Evolutionary conservation across 148 eudicot species (phyloP).

Genomic region (Cornus florida): DNA sequence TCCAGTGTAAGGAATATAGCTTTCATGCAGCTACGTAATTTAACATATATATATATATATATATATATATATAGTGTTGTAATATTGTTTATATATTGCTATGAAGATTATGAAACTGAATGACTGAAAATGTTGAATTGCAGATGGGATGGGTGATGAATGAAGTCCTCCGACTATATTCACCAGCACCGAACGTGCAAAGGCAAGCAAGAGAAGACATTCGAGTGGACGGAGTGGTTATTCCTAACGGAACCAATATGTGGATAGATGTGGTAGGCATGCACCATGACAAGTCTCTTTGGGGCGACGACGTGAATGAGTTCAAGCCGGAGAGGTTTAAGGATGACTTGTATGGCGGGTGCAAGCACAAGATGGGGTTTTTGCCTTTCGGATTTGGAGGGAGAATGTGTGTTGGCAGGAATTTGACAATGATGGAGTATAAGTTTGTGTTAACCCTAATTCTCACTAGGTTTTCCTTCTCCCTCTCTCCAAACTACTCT

Average conservation of each 20-base stretch:
- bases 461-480: conserved; percentile 58
- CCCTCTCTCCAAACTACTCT: conserved; percentile 55
- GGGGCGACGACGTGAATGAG: conserved; percentile 78
- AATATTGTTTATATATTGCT: background rate
- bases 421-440: conserved; percentile 66
- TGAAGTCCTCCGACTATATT: conserved; percentile 74
- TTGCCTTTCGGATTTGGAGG: conserved; percentile 97
- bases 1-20: too few relatives aligned
- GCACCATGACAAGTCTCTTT: conserved; percentile 68
- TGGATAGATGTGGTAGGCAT: conserved; percentile 86
- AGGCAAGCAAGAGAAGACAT: conserved; percentile 64
- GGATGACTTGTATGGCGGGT: conserved; percentile 58
- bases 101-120: background rate
- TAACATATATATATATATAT: background rate
- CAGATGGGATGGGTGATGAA: conserved; percentile 98
- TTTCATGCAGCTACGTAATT: background rate
- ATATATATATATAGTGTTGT: background rate
- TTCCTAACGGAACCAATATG: conserved; percentile 71
- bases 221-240: conserved; percentile 39
- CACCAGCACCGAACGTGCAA: conserved; percentile 80
- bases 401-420: conserved; percentile 85
- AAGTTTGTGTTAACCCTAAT: conserved; percentile 59
- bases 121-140: background rate
- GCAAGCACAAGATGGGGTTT: conserved; percentile 79
- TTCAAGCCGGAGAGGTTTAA: conserved; percentile 79